Evolutionary conservation across 2,329 filamentous ascomycete species (phyloP).

Genomic region (Microcyclospora tardicrescens): DNA sequence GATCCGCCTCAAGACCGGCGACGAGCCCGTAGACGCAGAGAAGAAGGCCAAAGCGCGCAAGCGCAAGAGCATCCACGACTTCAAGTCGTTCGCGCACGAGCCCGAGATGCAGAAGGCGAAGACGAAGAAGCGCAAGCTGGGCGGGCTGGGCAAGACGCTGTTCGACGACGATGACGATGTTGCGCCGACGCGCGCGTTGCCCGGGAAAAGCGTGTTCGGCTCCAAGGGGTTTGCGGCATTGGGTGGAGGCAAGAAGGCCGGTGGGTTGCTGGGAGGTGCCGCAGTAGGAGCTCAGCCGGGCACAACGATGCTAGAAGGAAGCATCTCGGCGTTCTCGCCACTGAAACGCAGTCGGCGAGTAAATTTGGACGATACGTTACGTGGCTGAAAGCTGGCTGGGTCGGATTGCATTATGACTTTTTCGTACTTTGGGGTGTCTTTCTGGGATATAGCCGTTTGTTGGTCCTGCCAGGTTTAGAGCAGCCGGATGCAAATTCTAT

Average conservation of each 20-base stretch:
- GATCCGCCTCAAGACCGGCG: conserved; percentile 26
- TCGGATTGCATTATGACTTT: neutral
- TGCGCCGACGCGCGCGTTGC: conserved; percentile 12
- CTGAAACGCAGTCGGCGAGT: conserved; percentile 21
- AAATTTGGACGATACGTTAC: conserved; percentile 21
- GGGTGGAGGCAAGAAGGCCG: conserved; percentile 16
- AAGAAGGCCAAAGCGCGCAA: conserved; percentile 23
- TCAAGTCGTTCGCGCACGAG: conserved; percentile 22
- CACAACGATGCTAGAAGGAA: conserved; percentile 21
- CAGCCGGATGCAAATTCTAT: too few relatives aligned
- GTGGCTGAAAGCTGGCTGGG: conserved; percentile 9
- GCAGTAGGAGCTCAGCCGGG: conserved; percentile 16
- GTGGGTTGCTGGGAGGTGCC: conserved; percentile 11
- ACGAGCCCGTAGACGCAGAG: conserved; percentile 14
- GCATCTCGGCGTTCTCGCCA: conserved; percentile 26
- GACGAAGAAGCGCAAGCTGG: conserved; percentile 25
- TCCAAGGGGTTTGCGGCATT: conserved; percentile 21
- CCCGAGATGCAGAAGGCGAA: conserved; percentile 19
- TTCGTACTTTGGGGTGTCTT: too few relatives aligned
- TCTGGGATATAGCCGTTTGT: too few relatives aligned
- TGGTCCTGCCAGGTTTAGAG: too few relatives aligned
- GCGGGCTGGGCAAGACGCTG: conserved; percentile 25
- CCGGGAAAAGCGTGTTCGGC: conserved; percentile 17
- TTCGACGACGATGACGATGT: conserved; percentile 28
- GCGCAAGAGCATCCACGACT: conserved; percentile 37